Evolutionary conservation across 306 rosid genomes (phyloP).

Genomic region (Neltuma alba): DNA sequence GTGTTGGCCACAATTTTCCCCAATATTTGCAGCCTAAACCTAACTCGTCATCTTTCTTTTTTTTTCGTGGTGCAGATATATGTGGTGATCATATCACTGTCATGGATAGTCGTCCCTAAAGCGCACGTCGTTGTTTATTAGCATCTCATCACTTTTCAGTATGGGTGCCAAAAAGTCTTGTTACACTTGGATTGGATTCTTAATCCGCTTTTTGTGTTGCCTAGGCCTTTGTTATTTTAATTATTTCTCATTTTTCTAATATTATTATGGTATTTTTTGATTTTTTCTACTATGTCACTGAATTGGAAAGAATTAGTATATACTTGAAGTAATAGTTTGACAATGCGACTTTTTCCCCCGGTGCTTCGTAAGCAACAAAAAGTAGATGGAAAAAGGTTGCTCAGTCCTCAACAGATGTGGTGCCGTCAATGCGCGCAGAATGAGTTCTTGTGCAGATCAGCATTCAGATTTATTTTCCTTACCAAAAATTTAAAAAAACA

Average conservation of each 20-base stretch:
- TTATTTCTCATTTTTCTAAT: neutral
- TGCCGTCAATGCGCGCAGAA: too few relatives aligned
- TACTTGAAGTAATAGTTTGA: neutral
- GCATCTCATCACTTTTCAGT: neutral
- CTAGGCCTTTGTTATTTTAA: neutral
- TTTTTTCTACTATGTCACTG: too few relatives aligned
- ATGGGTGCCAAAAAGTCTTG: neutral
- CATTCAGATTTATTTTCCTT: too few relatives aligned
- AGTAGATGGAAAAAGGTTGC: neutral
- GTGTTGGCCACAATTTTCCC: neutral
- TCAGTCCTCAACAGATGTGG: neutral
- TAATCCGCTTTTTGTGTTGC: neutral
- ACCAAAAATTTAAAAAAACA: too few relatives aligned
- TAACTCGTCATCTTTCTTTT: neutral
- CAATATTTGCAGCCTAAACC: neutral
- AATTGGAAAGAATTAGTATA: neutral
- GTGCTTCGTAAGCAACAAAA: neutral
- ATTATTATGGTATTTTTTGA: neutral
- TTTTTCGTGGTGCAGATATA: neutral
- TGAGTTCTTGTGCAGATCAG: too few relatives aligned
- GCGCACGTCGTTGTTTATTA: neutral
- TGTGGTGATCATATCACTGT: neutral
- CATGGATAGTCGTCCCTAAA: neutral
- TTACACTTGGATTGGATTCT: neutral
- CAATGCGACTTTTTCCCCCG: neutral